Evolutionary conservation across 1,139 yeast genomes (phyloP), one percentile per base, ranked within the genome.

Genomic region (Protomyces pachydermus): DNA sequence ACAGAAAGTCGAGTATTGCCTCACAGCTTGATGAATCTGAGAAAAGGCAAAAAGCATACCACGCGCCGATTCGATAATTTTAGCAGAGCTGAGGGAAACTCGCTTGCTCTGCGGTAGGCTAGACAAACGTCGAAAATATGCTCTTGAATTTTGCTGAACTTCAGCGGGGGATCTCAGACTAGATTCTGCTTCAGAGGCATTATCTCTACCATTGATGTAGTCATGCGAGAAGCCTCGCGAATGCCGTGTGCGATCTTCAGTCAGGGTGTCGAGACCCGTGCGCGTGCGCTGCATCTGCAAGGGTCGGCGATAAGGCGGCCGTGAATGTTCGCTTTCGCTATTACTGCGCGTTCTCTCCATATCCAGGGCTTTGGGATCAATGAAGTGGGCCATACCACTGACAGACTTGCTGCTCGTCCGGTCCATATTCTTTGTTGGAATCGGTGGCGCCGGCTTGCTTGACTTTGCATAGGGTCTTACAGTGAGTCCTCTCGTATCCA

Each of bases 41-140:
- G 88, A 84, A 64, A 87, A 81, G 23, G 72, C 60, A 68, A 75
- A 77, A 20, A 77, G 69, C 14, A 77, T 70, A n/a, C 75, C 75
- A 23, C 78, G 72, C 14, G 76, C 72, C 8, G 77, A 72, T 56
- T 75, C 77, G 3, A 75, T 70, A n/a, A 72, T 65, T 38, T 69
- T 63, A 35, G 57, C 65, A 16, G 68, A 61, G 66, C 55, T 32
- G 63, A 64, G 25, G 60, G 50, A 25, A 52, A 51, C 28, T 18
- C 52, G 56, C 78, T 80, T 66, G 20, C 65, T 60, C 69, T 86
- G 93, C 32, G 85, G 87, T 38, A 87, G 74, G 0, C 88, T 84
- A 1, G 93, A 86, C 56, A 87, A 74, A 66, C 95, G 79, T 69
- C 87, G 79, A 72, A 87, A 86, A 71, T 86, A 87, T 45, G 89